Base-by-base conservation (phyloP, 208 protist species). In the Acanthamoeba castellanii region DNA sequence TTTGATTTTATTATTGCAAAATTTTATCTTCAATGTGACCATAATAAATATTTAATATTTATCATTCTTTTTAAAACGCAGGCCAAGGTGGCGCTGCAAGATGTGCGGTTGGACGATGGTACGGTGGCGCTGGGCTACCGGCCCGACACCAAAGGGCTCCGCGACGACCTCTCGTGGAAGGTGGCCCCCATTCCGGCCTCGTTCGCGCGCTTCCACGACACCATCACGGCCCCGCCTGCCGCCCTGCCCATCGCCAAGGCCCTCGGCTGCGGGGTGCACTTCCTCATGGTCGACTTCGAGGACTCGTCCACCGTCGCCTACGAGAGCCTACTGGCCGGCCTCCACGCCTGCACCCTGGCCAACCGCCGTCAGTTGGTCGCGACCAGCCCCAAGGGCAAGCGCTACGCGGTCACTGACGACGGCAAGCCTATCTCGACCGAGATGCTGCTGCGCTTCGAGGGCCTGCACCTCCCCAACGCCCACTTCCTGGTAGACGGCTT, bases 261-360 rank as follows among this genome's bases (percentile, higher is more conserved):
- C 18, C 87, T 92, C 59, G 47, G 11, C 5, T 78, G 59, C 64
- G 87, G 87, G 6, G 87, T 92, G 25, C 87, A 68, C n/a, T 92
- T 92, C 57, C 61, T 92, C 57, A 92, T 92, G 87, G 87, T 92
- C 34, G 87, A 92, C 42, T 92, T 92, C 74, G 87, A 92, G 64
- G 87, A 92, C 87, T 92, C 87, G 34, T 92, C 87, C 59, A 92
- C 87, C 55, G 87, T 92, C 5, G 87, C 87, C 9, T 20, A 32
- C 22, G 87, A 92, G 32, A 92, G 87, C 87, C 61, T 92, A 0
- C 61, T 92, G 57, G 87, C 20, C 27, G 87, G 87, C 18, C 87
- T 92, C 30, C 32, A 66, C 34, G 87, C 87, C 64, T 42, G 32
- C 64, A 78, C 87, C 25, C 37, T 78, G 14, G 87, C 87, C 34